phyloP scores from a whole-genome alignment of 1,139 yeast species.

The Geotrichum candidum region DNA sequence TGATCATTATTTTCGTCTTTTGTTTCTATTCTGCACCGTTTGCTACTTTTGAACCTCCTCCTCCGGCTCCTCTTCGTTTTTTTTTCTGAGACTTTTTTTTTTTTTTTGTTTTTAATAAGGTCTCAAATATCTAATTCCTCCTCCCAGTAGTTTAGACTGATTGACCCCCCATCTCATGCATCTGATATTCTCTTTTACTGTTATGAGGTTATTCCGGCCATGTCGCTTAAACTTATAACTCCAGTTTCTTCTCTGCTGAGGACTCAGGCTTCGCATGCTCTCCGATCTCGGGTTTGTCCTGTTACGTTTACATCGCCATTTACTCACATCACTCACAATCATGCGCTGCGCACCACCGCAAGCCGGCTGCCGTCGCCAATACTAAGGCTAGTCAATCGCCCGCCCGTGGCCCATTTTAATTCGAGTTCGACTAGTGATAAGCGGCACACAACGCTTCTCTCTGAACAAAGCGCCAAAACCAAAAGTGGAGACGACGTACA shows the following conservation, averaged over 20 bases:
- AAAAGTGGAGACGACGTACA: constrained; percentile 20
- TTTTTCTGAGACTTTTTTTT: neutral
- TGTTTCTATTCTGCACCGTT: neutral
- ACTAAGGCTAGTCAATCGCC: neutral
- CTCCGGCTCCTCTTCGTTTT: neutral
- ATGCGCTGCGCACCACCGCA: neutral
- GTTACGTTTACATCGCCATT: neutral
- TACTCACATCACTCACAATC: neutral
- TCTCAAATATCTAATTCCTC: neutral
- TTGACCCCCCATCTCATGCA: neutral
- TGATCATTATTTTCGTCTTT: neutral
- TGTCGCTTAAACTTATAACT: neutral
- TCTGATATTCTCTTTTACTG: neutral
- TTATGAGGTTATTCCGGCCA: neutral
- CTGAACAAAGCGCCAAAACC: constrained; percentile 9
- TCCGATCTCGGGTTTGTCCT: neutral
- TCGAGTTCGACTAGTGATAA: constrained; percentile 13
- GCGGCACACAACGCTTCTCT: constrained; percentile 11
- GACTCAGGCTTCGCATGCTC: neutral
- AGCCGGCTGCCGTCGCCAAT: neutral
- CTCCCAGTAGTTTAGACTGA: neutral
- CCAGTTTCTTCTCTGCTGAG: neutral
- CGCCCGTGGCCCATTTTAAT: constrained; percentile 1
- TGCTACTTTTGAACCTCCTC: neutral
- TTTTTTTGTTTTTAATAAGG: neutral